Evolutionary conservation across 1,284 basidiomycete species (phyloP), one percentile per base, ranked within the genome.

Genomic region (Boletus mariae): DNA sequence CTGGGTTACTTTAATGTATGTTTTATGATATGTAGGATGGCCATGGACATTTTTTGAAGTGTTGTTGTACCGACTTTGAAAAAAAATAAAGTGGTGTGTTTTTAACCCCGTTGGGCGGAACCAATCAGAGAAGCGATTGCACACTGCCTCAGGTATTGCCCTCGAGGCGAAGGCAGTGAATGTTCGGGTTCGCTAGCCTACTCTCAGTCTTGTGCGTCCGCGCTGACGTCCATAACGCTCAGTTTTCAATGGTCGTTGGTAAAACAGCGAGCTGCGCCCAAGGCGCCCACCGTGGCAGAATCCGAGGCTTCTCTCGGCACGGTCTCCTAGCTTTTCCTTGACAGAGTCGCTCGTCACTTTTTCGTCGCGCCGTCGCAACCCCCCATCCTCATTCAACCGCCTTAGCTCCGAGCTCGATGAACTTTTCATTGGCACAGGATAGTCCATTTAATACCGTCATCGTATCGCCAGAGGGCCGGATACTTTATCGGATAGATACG

Each of bases 211-310:
- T 32, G 5, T 28, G 20, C 53, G 31, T 47, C 43, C 35, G 29
- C 12, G 5, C 28, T 38, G 45, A 57, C 53, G 48, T 55, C 53
- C 45, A 35, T 44, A 38, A 32, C 51, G 23, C 42, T 12, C n/a
- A 29, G 25, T 42, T 40, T 37, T 6, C 51, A 44, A 52, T 50
- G 45, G 31, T 20, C 37, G 23, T 46, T 38, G 38, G 15, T 6
- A 26, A 52, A 51, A 50, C 49, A 28, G 48, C 45, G 23, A 54
- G 15, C 47, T 50, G 52, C 44, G 43, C 40, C 48, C 40, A 52
- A 23, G 52, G 60, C 67, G 67, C 64, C 47, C 64, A 65, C 28
- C 69, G 69, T 71, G 66, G 69, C 59, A 71, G 60, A 67, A 67
- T 66, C 60, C 56, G 57, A 32, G 48, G 12, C 66, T 69, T 67